These are phyloP conservation scores for Meyerozyma athensensis DNA, from an alignment of 1,139 yeast species.

Conservation along the genomic window DNA sequence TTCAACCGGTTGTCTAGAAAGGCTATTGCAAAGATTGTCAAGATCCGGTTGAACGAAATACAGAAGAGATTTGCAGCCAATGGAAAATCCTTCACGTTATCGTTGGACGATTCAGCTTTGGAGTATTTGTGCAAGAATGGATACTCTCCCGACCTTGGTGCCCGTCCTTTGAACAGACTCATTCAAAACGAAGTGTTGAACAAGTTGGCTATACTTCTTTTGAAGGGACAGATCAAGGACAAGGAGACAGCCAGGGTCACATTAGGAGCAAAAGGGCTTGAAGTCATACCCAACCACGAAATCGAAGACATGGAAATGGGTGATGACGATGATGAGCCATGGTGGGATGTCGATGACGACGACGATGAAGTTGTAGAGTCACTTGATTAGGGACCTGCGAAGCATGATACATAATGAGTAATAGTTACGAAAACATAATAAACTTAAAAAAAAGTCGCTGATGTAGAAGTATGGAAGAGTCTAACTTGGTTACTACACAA, in stretches of 20 bases:
- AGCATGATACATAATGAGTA: neutral
- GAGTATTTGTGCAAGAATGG: constrained; percentile 82
- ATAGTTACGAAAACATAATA: neutral
- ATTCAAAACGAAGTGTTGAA: constrained; percentile 86
- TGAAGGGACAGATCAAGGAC: constrained; percentile 82
- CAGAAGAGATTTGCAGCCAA: constrained; percentile 79
- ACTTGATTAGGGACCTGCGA: neutral
- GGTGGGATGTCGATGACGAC: constrained; percentile 52
- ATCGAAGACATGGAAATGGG: constrained; percentile 51
- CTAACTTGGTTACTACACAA: too few relatives aligned
- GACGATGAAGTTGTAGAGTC: constrained; percentile 27
- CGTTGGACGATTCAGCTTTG: constrained; percentile 67
- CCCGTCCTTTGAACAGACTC: constrained; percentile 93
- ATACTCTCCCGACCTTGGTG: constrained; percentile 91
- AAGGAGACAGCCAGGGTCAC: constrained; percentile 76
- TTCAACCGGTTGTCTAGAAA: constrained; percentile 89
- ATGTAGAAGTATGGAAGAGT: too few relatives aligned
- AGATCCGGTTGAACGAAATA: constrained; percentile 76
- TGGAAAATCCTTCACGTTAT: constrained; percentile 70
- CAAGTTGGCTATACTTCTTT: constrained; percentile 78
- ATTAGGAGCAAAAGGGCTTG: constrained; percentile 59
- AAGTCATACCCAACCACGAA: constrained; percentile 84
- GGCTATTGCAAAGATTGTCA: constrained; percentile 89
- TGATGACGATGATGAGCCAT: constrained; percentile 50
- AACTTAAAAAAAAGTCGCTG: too few relatives aligned